Percentiles rank a stretch among this genome's conserved stretches.
Conservation (phyloP, 768 basidiomycete genomes). For the Trametes coccinea region DNA sequence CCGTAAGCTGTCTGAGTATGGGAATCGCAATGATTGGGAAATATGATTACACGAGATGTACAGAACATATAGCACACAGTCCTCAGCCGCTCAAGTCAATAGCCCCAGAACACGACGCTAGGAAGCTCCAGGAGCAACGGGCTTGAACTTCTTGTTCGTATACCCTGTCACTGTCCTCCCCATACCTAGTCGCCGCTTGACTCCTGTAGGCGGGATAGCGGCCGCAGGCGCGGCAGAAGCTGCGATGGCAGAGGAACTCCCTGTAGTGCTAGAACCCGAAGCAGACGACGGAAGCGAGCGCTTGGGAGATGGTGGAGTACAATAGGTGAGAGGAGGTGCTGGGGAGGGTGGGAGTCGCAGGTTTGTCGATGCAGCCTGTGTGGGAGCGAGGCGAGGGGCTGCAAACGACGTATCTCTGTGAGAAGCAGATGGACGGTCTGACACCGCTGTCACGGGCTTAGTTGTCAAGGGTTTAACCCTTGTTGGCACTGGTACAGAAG, state of each 20-base stretch:
- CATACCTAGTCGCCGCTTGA: conserved; percentile 66
- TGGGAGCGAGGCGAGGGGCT: neutral
- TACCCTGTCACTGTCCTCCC: conserved; percentile 52
- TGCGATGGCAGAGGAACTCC: neutral
- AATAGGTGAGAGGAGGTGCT: neutral
- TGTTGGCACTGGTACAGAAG: neutral
- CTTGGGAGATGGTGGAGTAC: neutral
- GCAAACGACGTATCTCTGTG: neutral
- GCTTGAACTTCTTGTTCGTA: conserved; percentile 71
- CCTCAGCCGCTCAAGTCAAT: neutral
- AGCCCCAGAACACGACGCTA: neutral
- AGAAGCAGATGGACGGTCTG: neutral
- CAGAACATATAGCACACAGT: neutral
- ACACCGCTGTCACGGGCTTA: neutral
- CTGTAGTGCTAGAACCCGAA: neutral
- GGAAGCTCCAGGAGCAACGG: conserved; percentile 33
- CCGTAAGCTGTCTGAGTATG: too few relatives aligned
- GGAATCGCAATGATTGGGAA: neutral
- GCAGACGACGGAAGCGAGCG: neutral
- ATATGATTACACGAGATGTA: neutral
- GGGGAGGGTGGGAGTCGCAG: neutral
- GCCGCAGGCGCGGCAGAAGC: neutral
- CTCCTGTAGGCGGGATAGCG: conserved; percentile 26
- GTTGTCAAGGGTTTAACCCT: neutral
- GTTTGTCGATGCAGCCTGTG: neutral